Base-by-base conservation (phyloP, 2,329 filamentous ascomycete species). In the Immersiporthe knoxdaviesiana region DNA sequence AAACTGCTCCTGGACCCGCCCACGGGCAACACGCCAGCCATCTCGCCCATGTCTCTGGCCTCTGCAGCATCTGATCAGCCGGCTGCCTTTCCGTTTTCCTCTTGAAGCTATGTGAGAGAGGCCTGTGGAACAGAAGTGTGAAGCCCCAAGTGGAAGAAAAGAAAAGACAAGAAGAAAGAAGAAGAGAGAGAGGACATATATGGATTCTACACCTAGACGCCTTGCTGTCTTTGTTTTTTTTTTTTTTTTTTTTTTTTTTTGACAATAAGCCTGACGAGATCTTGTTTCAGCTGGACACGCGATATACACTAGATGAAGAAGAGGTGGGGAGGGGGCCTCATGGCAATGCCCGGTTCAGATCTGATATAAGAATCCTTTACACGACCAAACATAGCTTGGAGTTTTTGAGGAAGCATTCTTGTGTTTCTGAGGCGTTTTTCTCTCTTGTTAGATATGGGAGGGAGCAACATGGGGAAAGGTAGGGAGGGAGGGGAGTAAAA, bases 1-100 rank as follows among this genome's bases (percentile, higher is more conserved):
- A 85, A 88, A 76, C 78, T 88, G 24, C 83, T 84, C 2, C 73
- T 75, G 63, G 83, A 81, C 10, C 35, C 69, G 5, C 60, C 69
- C 27, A 64, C 63, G 11, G 69, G 54, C 2, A 47, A 56, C 11
- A 64, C 54, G 12, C 69, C 69, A 4, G 65, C 63, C 35, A 56
- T 66, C 10, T 66, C 66, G 41, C 66, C 69, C 8, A 35, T 68
- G 66, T 68, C 68, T 37, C 18, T 68, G 37, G 63, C 66, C 4
- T 70, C 69, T n/a, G 47, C 54, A 0, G 52, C 44, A 3, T 39
- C 30, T 10, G 44, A 63, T 12, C 47, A 32, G 4, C n/a, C 14
- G 1, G n/a, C 10, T 24, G 52, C 50, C 32, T 65, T 58, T 41
- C 63, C 63, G 3, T 59, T 65, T 14, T 35, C 50, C 12, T 5